Percentiles rank a stretch among this genome's conserved stretches.
Conservation (phyloP, 805 yeast species). For the Komagataella ulmi region DNA sequence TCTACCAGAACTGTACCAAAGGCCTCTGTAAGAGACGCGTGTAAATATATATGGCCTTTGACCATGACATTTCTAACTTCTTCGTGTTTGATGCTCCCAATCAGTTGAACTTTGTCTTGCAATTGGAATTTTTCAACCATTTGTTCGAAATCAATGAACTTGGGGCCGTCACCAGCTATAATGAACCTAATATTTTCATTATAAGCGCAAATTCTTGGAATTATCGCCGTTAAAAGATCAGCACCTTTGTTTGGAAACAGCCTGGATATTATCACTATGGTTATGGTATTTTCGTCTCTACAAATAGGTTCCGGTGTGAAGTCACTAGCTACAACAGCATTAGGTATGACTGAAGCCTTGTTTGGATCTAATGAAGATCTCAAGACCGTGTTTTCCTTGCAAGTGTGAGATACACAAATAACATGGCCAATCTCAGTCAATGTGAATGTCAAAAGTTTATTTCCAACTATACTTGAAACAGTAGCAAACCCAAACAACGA, state of each 20-base stretch:
- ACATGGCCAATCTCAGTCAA: constrained; percentile 81
- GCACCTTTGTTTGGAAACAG: constrained; percentile 95
- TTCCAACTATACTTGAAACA: constrained; percentile 71
- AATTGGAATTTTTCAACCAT: constrained; percentile 79
- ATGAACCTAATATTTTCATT: constrained; percentile 60
- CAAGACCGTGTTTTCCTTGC: constrained; percentile 89
- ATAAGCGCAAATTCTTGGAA: constrained; percentile 66
- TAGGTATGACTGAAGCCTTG: constrained; percentile 82
- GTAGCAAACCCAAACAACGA: constrained; percentile 91
- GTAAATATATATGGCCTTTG: constrained; percentile 84
- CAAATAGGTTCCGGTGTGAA: constrained; percentile 37
- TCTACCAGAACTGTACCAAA: constrained; percentile 96
- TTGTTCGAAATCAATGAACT: constrained; percentile 85
- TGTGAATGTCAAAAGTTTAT: constrained; percentile 74
- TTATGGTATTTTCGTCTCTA: constrained; percentile 29
- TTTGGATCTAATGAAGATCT: constrained; percentile 74
- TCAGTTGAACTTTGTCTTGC: constrained; percentile 75
- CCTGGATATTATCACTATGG: constrained; percentile 84
- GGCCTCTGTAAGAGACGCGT: constrained; percentile 92
- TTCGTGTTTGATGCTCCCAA: constrained; percentile 87
- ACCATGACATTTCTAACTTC: constrained; percentile 89
- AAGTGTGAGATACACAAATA: constrained; percentile 93
- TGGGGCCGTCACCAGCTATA: constrained; percentile 96
- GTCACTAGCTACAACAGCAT: constrained; percentile 81
- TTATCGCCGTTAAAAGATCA: constrained; percentile 69